Base-by-base conservation (phyloP, 441 rosid genomes). In the Syzygium malaccense region DNA sequence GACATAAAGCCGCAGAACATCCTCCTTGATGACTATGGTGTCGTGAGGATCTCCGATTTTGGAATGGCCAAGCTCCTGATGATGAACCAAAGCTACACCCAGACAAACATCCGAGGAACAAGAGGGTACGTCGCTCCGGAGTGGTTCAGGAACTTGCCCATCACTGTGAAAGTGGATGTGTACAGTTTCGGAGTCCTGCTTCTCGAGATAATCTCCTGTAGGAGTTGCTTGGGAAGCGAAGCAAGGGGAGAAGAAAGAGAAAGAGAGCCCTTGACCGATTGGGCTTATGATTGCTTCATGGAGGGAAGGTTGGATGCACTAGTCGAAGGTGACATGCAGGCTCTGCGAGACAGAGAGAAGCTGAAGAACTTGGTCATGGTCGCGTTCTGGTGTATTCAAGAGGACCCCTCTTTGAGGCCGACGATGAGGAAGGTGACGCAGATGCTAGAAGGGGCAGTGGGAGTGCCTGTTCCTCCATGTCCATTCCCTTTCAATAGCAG, bases 341-440 rank as follows among this genome's bases (percentile, higher is more conserved):
- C 88, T 62, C 87, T 58, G 41, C 56, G 32, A 48, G 92, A 91
- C 55, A 33, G 17, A 64, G 85, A 78, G 83, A 89, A 84, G 84
- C 48, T 86, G 13, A 88, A 85, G 87, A 89, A 87, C 60, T 2
- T 60, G 19, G 85, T 88, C 80, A 89, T 68, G 89, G 84, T 88
- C 3, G 89, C 91, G 17, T 30, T 89, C 51, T 89, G 91, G 88
- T 89, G 92, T 85, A 48, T 91, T 62, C 90, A 89, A 55, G 89
- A 90, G 14, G 87, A 92, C 4, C 91, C 93, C 10, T 48, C 89
- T 7, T 57, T 83, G 17, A 86, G 92, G 49, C 91, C 93, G 20
- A 45, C 86, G 3, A 91, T 88, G 91, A 92, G 71, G 87, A 87
- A 85, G 32, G 90, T 86, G 12, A 85, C 87, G 1, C 89, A 75